phyloP scores from a whole-genome alignment of 305 asterid genomes.

The Solanum chacoense region DNA sequence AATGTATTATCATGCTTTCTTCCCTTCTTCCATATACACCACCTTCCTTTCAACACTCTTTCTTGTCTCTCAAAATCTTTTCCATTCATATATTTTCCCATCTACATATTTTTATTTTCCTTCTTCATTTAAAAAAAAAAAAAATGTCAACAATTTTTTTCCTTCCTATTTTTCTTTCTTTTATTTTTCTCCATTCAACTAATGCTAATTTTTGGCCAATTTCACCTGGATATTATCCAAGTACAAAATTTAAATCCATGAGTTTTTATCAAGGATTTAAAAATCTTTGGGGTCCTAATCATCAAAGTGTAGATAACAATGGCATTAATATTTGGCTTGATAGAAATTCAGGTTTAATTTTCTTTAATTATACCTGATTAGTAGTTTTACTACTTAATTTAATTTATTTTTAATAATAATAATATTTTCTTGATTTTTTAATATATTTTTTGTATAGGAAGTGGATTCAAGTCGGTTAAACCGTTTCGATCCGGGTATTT shows the following conservation, averaged over 20 bases:
- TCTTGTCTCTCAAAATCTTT: conserved; percentile 14
- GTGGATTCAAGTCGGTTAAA: conserved; percentile 93
- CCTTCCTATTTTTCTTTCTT: conserved; percentile 5
- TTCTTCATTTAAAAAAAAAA: not conserved
- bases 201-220: conserved; percentile 72
- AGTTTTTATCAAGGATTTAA: conserved; percentile 53
- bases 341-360: conserved; percentile 41
- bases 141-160: conserved; percentile 18
- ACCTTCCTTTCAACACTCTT: conserved; percentile 13
- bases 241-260: conserved; percentile 51
- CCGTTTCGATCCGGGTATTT: conserved; percentile 94
- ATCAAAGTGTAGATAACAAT: conserved; percentile 47
- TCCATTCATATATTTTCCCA: conserved; percentile 2
- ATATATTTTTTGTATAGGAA: conserved; percentile 31
- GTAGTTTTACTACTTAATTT: not conserved
- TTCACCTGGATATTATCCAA: conserved; percentile 77
- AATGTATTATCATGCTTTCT: conserved; percentile 15
- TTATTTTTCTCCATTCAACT: not conserved
- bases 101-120: not conserved
- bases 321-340: conserved; percentile 90
- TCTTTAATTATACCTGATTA: not conserved
- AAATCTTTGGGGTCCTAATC: conserved; percentile 78
- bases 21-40: not conserved
- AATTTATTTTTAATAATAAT: not conserved
- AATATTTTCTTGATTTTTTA: not conserved